Base-by-base conservation (phyloP, 2,329 filamentous ascomycete species). In the Ciborinia camelliae region DNA sequence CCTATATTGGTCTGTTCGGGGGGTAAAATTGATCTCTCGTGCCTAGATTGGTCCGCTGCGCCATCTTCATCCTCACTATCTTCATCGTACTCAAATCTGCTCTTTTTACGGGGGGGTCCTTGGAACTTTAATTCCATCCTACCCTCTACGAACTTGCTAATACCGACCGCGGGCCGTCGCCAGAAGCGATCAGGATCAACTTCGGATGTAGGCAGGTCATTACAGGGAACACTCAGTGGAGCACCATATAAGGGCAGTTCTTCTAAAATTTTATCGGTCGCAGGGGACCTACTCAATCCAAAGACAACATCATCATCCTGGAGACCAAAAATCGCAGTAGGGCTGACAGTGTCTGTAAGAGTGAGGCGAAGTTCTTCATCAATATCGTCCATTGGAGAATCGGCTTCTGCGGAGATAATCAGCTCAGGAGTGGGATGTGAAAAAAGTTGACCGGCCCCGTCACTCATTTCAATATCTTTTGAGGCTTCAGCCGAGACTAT, bases 141-240 rank as follows among this genome's bases (percentile, higher is more conserved):
- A 10, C 91, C 90, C 65, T 90, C 87, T 0, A 93, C 89, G 75
- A 90, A 97, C 75, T 93, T 97, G 72, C 91, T 97, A 3, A 97
- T 83, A 2, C 92, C 90, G 20, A 96, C 79, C 48, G 92, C 87
- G n/a, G 90, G 86, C 5, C 87, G 85, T 73, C 85, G 88, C 90
- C 90, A 94, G 43, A 81, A 81, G 26, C 86, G 83, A 77, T 94
- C 90, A 0, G 88, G 87, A 61, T 89, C 84, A 65, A 81, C 79
- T 60, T 88, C 84, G 9, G 85, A 83, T 2, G 78, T 80, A 2
- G 80, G 81, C 20, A 86, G 75, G 64, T 87, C 84, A n/a, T 81
- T 80, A 58, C 82, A 83, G 1, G 85, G 84, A 2, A 85, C 78
- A 68, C 84, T 81, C 2, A 88, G 78, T 5, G 86, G 85, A 9